Evolutionary conservation across 1,284 basidiomycete species (phyloP), one percentile per base, ranked within the genome.

Genomic region (Apiotrichum montevideense): DNA sequence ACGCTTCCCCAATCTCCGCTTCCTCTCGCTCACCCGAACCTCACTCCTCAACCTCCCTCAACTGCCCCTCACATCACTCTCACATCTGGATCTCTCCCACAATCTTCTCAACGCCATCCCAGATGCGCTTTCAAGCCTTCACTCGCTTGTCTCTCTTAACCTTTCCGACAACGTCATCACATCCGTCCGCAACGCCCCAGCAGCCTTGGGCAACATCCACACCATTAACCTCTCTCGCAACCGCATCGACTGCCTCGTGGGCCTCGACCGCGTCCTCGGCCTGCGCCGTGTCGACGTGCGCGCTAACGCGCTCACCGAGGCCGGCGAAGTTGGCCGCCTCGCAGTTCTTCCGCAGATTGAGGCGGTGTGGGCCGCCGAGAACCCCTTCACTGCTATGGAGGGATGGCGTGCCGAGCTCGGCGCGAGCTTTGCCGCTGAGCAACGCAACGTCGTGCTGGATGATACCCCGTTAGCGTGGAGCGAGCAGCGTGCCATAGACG

Each of bases 91-190:
- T 69, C 80, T 94, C 9, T 92, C 90, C 1, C 85, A 86, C 58
- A 93, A 89, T 35, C 82, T 96, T 3, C 83, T 98, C 5, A 76
- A 80, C 34, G 77, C 81, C 0, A 80, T 98, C 6, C 74, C 75
- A 0, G 47, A 70, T 1, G 66, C 72, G 0, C 81, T 98, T 15
- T 82, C 85, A 5, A 71, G 80, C 0, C 82, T 97, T 7, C 84
- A 86, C 66, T 87, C 85, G 59, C 87, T 98, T 48, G 77, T 83
- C 46, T 89, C 87, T 35, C 86, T 98, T 67, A 95, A 96, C 76
- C 83, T 98, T 15, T 82, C 88, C 14, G 87, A 93, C 76, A 98
- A 98, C 79, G 88, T 98, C 83, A 93, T 98, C 64, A 92, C 95
- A 67, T 94, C 93, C 6, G 87, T 97, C 14, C 82, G 94, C 3